Base-by-base conservation (phyloP, 2,329 filamentous ascomycete species). In the Colletotrichum costaricense region DNA sequence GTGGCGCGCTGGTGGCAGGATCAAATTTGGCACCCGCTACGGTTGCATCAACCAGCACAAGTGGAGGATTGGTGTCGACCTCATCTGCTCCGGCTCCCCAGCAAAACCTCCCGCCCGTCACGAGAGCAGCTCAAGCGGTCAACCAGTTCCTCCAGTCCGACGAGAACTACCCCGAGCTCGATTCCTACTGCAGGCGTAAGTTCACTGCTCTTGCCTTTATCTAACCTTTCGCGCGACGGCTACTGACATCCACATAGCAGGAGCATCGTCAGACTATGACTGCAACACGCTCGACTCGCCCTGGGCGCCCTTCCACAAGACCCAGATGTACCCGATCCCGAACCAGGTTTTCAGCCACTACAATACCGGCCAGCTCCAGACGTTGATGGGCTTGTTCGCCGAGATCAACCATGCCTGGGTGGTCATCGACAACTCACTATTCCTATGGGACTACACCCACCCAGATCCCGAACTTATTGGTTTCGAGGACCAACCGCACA, bases 401-500 rank as follows among this genome's bases (percentile, higher is more conserved):
- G 94, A 97, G 83, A 89, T 99, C 79, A 95, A 96, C 79, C 95
- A 98, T 83, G 97, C 96, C 35, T 99, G 95, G 94, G 94, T 98
- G 68, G 91, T 94, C 28, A 97, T 99, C 80, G 97, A 99, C 85
- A 98, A 97, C 84, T 94, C 94, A 75, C 88, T 99, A 57, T 99
- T 98, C 81, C 88, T 99, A 19, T 99, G 97, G 97, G 96, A 99
- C 83, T 99, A 98, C 82, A 98, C 95, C 7, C 90, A 95, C 80
- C 92, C 94, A n/a, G 94, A 96, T 77, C 95, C 96, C 5, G 94
- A 98, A 80, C 88, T 98, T 55, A 93, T 98, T 76, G 96, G 96
- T 22, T 98, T 94, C 79, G 96, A 98, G 81, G 95, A 98, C 77
- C 93, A 96, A 82, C 88, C 92, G 7, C 92, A 97, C 81, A 94